Evolutionary conservation across 2,329 filamentous ascomycete species (phyloP), one percentile per base, ranked within the genome.

Genomic region (Cladosporium sp.): DNA sequence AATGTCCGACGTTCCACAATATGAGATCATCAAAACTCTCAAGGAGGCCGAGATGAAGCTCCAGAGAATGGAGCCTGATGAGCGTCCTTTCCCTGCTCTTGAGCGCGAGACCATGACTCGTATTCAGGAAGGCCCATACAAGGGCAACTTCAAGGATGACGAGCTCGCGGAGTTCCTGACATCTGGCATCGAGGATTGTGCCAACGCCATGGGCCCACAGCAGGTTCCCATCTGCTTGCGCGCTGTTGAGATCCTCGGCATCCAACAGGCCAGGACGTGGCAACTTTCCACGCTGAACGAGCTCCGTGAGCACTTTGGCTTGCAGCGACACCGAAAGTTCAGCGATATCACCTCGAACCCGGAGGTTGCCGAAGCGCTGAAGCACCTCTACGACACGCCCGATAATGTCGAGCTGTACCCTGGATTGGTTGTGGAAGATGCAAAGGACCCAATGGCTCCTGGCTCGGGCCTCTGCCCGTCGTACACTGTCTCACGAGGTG

Each of bases 371-470:
- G 78, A 83, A 31, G 78, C 82, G 8, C 80, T 90, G 4, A 83
- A 85, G 67, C 81, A 85, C 69, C 78, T 90, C 14, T 90, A 90
- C 75, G 82, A 84, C 26, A 81, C 88, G 57, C 87, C 87, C 8
- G 88, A 90, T 69, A 85, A 84, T 73, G 86, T 91, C 14, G 89
- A 91, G 72, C 80, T 91, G 6, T 91, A 91, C 71, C 88, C 89
- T 0, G 89, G 89, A 11, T 77, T 91, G 1, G 84, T 90, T 67
- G 79, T 85, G n/a, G 86, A 89, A 72, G 82, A 86, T 62, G 78
- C 80, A 33, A 87, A 88, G 72, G 79, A 80, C 0, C 78, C 79
- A 0, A 81, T 82, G 65, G 75, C 79, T 52, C 80, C 86, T 0
- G 85, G 85, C 2, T 82, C 80, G 62, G 85, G 85, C 21, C 79